phyloP scores from a whole-genome alignment of 1,139 yeast species.

The Candida tropicalis region DNA sequence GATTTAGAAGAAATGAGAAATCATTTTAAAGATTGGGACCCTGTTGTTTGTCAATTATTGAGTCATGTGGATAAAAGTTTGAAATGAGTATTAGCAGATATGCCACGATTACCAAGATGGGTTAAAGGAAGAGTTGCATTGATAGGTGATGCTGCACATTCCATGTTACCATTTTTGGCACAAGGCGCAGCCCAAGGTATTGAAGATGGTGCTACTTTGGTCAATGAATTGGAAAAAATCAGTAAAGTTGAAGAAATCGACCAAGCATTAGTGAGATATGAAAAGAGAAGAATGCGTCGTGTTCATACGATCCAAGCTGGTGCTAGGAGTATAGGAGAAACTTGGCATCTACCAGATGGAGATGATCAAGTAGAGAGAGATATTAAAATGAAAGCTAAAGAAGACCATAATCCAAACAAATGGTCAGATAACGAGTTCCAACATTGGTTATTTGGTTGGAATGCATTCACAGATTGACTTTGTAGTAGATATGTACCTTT shows the following conservation, averaged over 20 bases:
- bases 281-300: conserved; percentile 27
- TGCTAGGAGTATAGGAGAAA: conserved; percentile 23
- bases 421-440: conserved; percentile 18
- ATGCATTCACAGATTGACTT: conserved; percentile 15
- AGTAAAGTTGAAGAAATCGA: conserved; percentile 18
- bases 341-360: conserved; percentile 30
- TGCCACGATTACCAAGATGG: conserved; percentile 27
- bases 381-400: conserved; percentile 11
- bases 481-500: too few species aligned
- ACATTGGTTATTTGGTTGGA: conserved; percentile 18
- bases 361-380: conserved; percentile 25
- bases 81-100: conserved; percentile 34
- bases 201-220: conserved; percentile 30
- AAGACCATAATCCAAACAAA: conserved; percentile 17
- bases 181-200: conserved; percentile 46
- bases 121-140: conserved; percentile 26
- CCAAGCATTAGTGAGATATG: conserved; percentile 17
- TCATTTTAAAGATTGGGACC: conserved; percentile 33
- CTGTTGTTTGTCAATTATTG: conserved; percentile 24
- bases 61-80: conserved; percentile 22
- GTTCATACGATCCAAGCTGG: conserved; percentile 27
- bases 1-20: conserved; percentile 25
- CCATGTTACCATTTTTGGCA: conserved; percentile 41
- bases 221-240: conserved; percentile 17
- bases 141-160: conserved; percentile 43